Evolutionary conservation across 805 yeast species (phyloP), one percentile per base, ranked within the genome.

Genomic region (Lipomyces lipofer): DNA sequence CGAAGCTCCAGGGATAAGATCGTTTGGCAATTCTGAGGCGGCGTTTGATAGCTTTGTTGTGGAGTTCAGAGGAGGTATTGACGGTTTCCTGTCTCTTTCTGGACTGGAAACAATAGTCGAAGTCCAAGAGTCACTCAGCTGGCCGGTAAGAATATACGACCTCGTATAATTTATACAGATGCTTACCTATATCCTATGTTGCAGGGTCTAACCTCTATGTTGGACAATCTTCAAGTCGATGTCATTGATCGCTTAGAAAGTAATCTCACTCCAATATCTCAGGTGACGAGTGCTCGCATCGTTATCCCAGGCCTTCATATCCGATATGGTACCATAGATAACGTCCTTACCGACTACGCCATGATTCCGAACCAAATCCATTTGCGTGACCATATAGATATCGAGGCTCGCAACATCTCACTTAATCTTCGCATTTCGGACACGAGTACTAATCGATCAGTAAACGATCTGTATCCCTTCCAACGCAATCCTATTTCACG

Each of bases 151-250:
- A 46, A 4, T 5, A 2, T n/a, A n/a, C n/a, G n/a, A n/a, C n/a
- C n/a, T n/a, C n/a, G n/a, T n/a, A n/a, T n/a, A n/a, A n/a, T n/a
- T n/a, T n/a, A n/a, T n/a, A n/a, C n/a, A n/a, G n/a, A n/a, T n/a
- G n/a, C n/a, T n/a, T n/a, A n/a, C n/a, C n/a, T n/a, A n/a, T n/a
- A n/a, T n/a, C n/a, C n/a, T n/a, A n/a, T 8, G 17, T 33, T 10
- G 15, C 71, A 72, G 13, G 71, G 78, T 2, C 65, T 82, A 30
- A 76, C 75, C 8, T 73, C 75, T 10, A 73, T 82, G 4, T 71
- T 90, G 62, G 97, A 91, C 67, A 67, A 67, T 15, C 69, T 89
- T 13, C 95, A 91, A 55, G 67, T 80, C 15, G 79, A 80, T 8
- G 78, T 85, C 2, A 74, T 87, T 10, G 67, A 69, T 30, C 69